Conservation (phyloP, 768 basidiomycete genomes). For the Lactarius deliciosus region DNA sequence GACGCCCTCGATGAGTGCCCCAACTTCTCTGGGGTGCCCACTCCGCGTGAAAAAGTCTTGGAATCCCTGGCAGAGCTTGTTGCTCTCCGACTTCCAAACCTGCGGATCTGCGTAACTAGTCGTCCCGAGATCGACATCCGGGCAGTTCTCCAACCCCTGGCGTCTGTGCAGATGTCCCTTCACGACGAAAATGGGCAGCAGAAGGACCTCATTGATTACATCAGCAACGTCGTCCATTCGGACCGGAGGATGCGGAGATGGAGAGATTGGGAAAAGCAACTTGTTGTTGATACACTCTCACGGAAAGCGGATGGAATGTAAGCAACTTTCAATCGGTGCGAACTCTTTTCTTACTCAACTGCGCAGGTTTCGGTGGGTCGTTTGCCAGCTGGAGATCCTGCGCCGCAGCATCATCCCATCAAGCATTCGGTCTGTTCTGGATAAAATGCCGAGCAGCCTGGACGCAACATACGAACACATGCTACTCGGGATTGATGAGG, state of each 20-base stretch:
- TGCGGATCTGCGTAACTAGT: conserved; percentile 12
- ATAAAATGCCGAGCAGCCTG: conserved; percentile 7
- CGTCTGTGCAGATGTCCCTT: neutral
- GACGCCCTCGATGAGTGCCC: conserved; percentile 24
- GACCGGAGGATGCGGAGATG: conserved; percentile 14
- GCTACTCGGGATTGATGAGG: conserved; percentile 8
- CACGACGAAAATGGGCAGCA: conserved; percentile 12
- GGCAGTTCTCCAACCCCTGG: neutral
- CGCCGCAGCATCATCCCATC: conserved; percentile 1
- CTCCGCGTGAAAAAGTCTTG: conserved; percentile 13
- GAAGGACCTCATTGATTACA: conserved; percentile 3
- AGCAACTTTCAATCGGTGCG: neutral
- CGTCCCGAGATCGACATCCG: conserved; percentile 19
- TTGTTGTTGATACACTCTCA: conserved; percentile 10
- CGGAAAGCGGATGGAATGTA: conserved; percentile 18
- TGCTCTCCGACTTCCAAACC: neutral
- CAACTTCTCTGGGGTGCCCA: conserved; percentile 7
- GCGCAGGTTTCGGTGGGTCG: conserved; percentile 18
- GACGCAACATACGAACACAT: conserved; percentile 14
- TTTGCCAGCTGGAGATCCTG: conserved; percentile 16
- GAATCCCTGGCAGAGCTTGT: neutral
- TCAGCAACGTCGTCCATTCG: neutral
- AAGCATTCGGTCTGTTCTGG: conserved; percentile 6
- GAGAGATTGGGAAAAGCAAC: neutral
- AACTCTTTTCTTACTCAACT: neutral